phyloP scores from a whole-genome alignment of 2,329 filamentous ascomycete species.

The Capronia epimyces region DNA sequence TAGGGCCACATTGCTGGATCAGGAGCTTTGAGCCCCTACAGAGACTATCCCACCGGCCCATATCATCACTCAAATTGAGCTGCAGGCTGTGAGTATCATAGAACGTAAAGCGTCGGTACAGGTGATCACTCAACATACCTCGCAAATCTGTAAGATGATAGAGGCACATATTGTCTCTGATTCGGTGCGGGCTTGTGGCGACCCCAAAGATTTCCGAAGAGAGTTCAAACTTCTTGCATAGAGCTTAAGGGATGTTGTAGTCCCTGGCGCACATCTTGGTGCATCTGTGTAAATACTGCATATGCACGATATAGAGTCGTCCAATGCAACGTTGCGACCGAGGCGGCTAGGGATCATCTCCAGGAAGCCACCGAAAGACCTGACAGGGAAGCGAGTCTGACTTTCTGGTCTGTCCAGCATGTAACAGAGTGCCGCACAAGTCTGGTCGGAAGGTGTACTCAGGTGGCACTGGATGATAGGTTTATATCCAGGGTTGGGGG shows the following conservation, averaged over 20 bases:
- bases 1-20: slow-evolving; percentile 14
- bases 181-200: slow-evolving; percentile 1
- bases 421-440: background rate
- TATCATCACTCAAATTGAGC: slow-evolving; percentile 13
- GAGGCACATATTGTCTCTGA: slow-evolving; percentile 21
- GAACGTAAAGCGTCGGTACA: too few species aligned
- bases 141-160: slow-evolving; percentile 21
- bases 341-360: slow-evolving; percentile 5
- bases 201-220: slow-evolving; percentile 1
- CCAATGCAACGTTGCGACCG: background rate
- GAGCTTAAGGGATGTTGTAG: slow-evolving; percentile 3
- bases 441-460: background rate
- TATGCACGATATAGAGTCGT: slow-evolving; percentile 8
- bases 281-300: slow-evolving; percentile 6
- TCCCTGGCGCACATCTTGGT: background rate
- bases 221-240: slow-evolving; percentile 5
- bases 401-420: slow-evolving; percentile 3
- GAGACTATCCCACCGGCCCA: slow-evolving; percentile 18
- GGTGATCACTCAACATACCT: slow-evolving; percentile 3
- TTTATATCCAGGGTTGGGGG: too few species aligned
- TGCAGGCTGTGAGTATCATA: background rate
- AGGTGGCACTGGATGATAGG: background rate
- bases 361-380: slow-evolving; percentile 9
- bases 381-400: slow-evolving; percentile 1
- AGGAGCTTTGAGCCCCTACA: slow-evolving; percentile 17